Base-by-base conservation (phyloP, 2,329 filamentous ascomycete genomes). In the Cephalotrichum gorgonifer region DNA sequence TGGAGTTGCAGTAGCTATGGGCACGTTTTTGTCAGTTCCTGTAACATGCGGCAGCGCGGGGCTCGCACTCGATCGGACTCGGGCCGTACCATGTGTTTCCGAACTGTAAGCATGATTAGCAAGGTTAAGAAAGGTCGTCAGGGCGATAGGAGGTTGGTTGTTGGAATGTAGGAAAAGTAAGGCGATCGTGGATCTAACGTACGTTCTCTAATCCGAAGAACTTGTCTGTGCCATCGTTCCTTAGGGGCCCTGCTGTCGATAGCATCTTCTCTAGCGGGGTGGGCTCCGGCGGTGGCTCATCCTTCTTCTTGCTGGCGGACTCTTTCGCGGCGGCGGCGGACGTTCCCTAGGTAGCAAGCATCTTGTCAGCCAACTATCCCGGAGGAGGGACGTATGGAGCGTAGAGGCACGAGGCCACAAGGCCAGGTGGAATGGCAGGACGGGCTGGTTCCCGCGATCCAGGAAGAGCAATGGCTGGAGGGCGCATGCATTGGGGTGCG, bases 201-300 rank as follows among this genome's bases (percentile, higher is more conserved):
- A 97, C 91, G 70, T 98, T 98, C 69, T 98, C 93, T 64, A 97
- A 85, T 15, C 93, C 93, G 69, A 94, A 97, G 72, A 95, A 98
- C 71, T 95, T 95, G 71, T 97, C 93, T 63, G 87, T 95, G 48
- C 93, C 93, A 67, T 97, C 90, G 56, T 78, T 74, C 60, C 88
- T 82, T 56, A 94, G 70, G 2, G 90, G 82, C 3, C 89, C 90
- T 51, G 87, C 82, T 66, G 88, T 85, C 58, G 82, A 78, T 28
- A 98, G 75, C 75, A 94, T 85, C 72, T 88, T 83, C 58, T 83
- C 76, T 51, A 84, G 57, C 3, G 81, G 79, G 2, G 79, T 83
- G 48, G 75, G 57, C 58, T 83, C 80, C n/a, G 68, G 67, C n/a
- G 66, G 55, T n/a, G 68, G 62, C 55, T 81, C 76, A 43, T 80